Conservation (phyloP, 2,329 filamentous ascomycete species). For the Verticillium nonalfalfae region DNA sequence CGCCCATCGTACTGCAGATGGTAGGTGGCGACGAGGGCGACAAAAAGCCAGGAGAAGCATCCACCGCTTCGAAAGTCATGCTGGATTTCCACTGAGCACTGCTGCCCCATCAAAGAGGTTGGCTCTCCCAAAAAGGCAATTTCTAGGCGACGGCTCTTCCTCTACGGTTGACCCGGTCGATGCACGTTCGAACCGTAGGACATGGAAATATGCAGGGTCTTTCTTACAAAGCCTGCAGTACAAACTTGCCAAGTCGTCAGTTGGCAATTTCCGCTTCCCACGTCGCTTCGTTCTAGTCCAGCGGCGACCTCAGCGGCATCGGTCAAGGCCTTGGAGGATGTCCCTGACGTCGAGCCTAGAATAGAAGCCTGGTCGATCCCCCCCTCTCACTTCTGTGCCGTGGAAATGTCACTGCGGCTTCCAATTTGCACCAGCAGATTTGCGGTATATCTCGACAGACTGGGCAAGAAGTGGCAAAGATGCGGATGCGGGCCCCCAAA, state of each 20-base stretch:
- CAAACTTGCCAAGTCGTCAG: not conserved
- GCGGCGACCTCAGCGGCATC: not conserved
- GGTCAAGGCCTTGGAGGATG: not conserved
- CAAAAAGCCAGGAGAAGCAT: too few species aligned
- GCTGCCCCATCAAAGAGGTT: not conserved
- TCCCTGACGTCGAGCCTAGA: not conserved
- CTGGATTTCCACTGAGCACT: not conserved
- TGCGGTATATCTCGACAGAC: not conserved
- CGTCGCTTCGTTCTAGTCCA: not conserved
- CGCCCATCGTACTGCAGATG: not conserved
- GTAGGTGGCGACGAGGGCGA: too few species aligned
- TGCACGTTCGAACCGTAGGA: not conserved
- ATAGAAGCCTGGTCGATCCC: not conserved
- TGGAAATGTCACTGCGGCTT: not conserved
- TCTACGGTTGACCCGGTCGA: not conserved
- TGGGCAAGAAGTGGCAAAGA: not conserved
- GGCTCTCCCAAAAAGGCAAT: not conserved
- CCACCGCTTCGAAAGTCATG: too few species aligned
- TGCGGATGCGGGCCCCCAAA: not conserved
- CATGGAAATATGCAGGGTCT: not conserved
- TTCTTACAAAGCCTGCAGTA: not conserved
- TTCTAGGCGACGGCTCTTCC: not conserved
- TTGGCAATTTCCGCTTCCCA: not conserved
- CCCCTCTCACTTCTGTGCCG: not conserved
- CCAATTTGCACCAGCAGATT: not conserved